Base-by-base conservation (phyloP, 2,329 filamentous ascomycete species). In the Exophiala sideris region DNA sequence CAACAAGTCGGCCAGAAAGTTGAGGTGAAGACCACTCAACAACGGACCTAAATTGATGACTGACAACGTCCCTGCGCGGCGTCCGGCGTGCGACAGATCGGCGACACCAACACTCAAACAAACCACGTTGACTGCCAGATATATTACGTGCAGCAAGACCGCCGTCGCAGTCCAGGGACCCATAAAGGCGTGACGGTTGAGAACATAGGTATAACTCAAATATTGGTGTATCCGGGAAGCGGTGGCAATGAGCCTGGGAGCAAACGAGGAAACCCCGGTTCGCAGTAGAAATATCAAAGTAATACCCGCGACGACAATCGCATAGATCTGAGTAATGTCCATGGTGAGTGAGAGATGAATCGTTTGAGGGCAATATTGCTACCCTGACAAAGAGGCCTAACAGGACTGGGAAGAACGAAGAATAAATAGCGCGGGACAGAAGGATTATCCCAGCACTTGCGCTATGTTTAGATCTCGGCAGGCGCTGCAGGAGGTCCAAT, bases 251-350 rank as follows among this genome's bases (percentile, higher is more conserved):
- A 41, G 9, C 12, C 16, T 41, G 11, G 39, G 39, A 16, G 39
- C 39, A 5, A 41, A 41, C 12, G 12, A 41, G 9, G 39, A 41
- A 10, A 41, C 39, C 39, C 39, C n/a, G 39, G 39, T 41, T 41
- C 39, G 39, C 4, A 41, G 14, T 14, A 41, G n/a, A 41, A 41
- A 41, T 14, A 20, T 20, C 12, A 41, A 41, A 41, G 39, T 20
- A 20, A 41, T 20, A 18, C 39, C 16, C 3, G 39, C 39, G 39
- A 16, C 21, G 39, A 41, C n/a, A 20, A 41, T 18, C 39, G 39
- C 39, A 41, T 41, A 41, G 39, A 41, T 41, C 39, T 41, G 16
- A 41, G 39, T 41, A 20, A 41, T 41, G 5, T 41, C 39, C 39
- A 41, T 41, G 12, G 39, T 41, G 39, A 41, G 10, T 5, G 11